A percentile compares a stretch with the other conserved stretches of the same genome.
Evolutionary conservation across 176 grass and related monocot genomes (phyloP).

Genomic region (Melocanna baccifera): DNA sequence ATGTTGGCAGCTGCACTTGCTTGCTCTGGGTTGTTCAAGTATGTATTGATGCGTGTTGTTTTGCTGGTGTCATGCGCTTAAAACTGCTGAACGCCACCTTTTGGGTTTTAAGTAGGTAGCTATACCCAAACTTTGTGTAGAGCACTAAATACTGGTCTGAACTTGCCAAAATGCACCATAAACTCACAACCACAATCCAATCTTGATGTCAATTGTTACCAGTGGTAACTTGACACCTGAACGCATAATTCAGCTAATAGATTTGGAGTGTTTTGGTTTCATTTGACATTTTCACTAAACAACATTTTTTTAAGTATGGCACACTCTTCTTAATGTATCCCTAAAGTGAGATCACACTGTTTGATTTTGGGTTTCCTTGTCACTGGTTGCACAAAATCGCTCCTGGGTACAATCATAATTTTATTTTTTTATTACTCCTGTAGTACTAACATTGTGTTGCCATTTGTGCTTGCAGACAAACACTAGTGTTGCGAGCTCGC

Average conservation of each 20-base stretch:
- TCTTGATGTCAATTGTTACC: not conserved
- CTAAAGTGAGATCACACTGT: not conserved
- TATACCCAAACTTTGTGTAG: not conserved
- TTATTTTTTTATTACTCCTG: slow-evolving; percentile 17
- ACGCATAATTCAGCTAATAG: not conserved
- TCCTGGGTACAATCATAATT: not conserved
- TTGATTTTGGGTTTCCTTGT: not conserved
- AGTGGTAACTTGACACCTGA: not conserved
- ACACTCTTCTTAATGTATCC: not conserved
- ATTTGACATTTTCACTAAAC: not conserved
- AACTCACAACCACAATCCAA: not conserved
- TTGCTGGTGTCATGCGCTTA: not conserved
- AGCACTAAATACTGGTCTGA: not conserved
- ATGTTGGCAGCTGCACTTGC: not conserved
- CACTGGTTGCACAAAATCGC: not conserved
- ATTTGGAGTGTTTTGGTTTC: not conserved
- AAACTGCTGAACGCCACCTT: not conserved
- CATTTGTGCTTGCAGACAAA: slow-evolving; percentile 83
- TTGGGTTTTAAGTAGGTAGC: not conserved
- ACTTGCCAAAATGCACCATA: slow-evolving; percentile 4
- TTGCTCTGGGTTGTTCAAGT: not conserved
- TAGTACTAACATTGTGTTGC: slow-evolving; percentile 20
- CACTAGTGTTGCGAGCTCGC: slow-evolving; percentile 83
- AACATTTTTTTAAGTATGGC: not conserved
- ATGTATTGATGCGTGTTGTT: not conserved